Percentiles rank a stretch among this genome's conserved stretches.
phyloP scores from a whole-genome alignment of 768 basidiomycete species.

The Lanmaoa pseudosensibilis region DNA sequence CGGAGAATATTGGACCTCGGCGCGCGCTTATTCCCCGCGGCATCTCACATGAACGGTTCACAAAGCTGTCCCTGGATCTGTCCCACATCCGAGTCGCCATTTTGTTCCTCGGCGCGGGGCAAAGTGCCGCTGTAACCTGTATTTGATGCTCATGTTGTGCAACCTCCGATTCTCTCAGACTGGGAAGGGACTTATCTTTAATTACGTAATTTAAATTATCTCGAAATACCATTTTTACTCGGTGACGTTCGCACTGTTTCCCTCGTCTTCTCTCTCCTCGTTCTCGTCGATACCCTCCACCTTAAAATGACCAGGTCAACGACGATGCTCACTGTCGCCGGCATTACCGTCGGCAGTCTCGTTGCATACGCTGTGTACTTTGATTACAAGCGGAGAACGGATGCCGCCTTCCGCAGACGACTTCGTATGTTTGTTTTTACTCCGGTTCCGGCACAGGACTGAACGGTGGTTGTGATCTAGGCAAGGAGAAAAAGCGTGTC shows the following conservation, averaged over 20 bases:
- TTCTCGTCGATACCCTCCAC: background rate
- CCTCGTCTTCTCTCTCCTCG: constrained; percentile 16
- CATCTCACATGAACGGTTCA: background rate
- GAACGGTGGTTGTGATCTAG: constrained; percentile 40
- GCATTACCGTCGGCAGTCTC: constrained; percentile 51
- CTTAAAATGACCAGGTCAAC: constrained; percentile 34
- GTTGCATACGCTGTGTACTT: constrained; percentile 90
- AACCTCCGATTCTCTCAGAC: no score
- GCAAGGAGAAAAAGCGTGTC: constrained; percentile 90
- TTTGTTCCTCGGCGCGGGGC: background rate
- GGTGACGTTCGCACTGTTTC: constrained; percentile 5
- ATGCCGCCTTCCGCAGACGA: constrained; percentile 82
- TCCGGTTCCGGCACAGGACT: background rate
- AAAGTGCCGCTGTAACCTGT: background rate
- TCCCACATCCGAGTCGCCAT: background rate
- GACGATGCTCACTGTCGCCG: constrained; percentile 42
- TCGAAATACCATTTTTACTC: constrained; percentile 7
- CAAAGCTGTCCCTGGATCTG: background rate
- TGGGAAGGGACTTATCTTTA: constrained; percentile 1
- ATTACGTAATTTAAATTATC: constrained; percentile 26
- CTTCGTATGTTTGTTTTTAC: constrained; percentile 59
- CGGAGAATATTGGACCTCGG: background rate
- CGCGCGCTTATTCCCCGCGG: background rate
- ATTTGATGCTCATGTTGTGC: background rate
- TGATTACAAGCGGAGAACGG: constrained; percentile 91